Conservation (phyloP, 148 eudicot species). For the Pouteria glomerata region DNA sequence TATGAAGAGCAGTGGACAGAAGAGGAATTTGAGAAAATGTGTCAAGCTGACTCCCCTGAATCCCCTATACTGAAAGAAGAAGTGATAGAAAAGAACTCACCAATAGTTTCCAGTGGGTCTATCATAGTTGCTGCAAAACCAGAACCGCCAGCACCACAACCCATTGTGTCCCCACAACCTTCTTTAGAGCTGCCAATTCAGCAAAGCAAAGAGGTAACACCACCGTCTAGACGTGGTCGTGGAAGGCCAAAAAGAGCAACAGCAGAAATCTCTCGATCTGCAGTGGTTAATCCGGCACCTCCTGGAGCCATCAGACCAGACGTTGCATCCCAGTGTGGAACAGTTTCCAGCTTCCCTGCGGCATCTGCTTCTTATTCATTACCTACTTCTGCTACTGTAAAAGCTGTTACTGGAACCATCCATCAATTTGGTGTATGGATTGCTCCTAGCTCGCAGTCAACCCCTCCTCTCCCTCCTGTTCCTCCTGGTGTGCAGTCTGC, state of each 20-base stretch:
- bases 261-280: conserved; percentile 25
- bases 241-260: conserved; percentile 76
- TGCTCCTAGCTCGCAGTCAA: conserved; percentile 30
- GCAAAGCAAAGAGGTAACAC: conserved; percentile 40
- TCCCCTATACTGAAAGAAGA: conserved; percentile 50
- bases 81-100: conserved; percentile 22
- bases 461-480: conserved; percentile 28
- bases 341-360: conserved; percentile 16
- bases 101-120: conserved; percentile 22
- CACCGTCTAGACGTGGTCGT: conserved; percentile 78
- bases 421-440: conserved; percentile 26
- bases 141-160: conserved; percentile 25
- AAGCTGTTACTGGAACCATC: conserved; percentile 28
- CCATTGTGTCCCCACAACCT: conserved; percentile 22
- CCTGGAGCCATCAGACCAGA: conserved; percentile 17
- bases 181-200: conserved; percentile 16
- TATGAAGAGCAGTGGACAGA: conserved; percentile 99
- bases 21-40: conserved; percentile 92
- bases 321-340: conserved; percentile 10
- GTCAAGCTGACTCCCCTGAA: conserved; percentile 69
- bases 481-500: conserved; percentile 31
- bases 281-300: conserved; percentile 24
- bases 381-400: conserved; percentile 20
- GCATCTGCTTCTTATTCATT: conserved; percentile 21
- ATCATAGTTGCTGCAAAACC: conserved; percentile 20